Evolutionary conservation across 805 yeast species (phyloP).

Genomic region (Starmerella floricola): DNA sequence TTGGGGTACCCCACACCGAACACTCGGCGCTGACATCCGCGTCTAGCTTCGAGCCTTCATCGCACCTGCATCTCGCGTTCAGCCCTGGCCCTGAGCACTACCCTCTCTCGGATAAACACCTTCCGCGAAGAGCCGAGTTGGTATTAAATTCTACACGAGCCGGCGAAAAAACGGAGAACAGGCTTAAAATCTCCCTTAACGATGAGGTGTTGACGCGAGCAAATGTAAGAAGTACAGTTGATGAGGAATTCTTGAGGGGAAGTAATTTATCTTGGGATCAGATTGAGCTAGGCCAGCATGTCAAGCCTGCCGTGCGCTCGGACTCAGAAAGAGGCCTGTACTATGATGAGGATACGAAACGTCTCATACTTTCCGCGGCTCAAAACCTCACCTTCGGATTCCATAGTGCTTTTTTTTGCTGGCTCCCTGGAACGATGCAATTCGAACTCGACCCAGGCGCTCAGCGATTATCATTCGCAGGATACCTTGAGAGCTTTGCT

Average conservation of each 20-base stretch:
- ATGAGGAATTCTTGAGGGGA: no score
- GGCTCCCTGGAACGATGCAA: constrained; percentile 2
- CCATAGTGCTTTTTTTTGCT: constrained; percentile 1
- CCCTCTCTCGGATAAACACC: no score
- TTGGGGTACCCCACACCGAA: no score
- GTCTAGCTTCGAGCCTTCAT: no score
- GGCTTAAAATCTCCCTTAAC: no score
- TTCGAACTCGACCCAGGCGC: not conserved
- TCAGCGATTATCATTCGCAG: not conserved
- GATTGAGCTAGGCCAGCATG: not conserved
- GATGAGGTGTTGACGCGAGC: no score
- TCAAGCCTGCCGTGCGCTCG: not conserved
- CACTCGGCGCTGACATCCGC: no score
- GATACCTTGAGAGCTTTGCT: constrained; percentile 3
- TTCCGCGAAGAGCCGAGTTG: not conserved
- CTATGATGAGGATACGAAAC: not conserved
- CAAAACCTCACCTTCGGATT: constrained; percentile 9
- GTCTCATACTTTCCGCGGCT: not conserved
- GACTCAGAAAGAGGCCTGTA: not conserved
- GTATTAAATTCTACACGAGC: not conserved
- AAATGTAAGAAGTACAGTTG: no score
- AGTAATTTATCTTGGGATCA: constrained; percentile 1
- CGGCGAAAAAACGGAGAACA: no score
- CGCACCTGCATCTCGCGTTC: no score
- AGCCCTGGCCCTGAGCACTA: no score